Conservation (phyloP, 768 basidiomycete genomes). For the Cystobasidium tubakii region DNA sequence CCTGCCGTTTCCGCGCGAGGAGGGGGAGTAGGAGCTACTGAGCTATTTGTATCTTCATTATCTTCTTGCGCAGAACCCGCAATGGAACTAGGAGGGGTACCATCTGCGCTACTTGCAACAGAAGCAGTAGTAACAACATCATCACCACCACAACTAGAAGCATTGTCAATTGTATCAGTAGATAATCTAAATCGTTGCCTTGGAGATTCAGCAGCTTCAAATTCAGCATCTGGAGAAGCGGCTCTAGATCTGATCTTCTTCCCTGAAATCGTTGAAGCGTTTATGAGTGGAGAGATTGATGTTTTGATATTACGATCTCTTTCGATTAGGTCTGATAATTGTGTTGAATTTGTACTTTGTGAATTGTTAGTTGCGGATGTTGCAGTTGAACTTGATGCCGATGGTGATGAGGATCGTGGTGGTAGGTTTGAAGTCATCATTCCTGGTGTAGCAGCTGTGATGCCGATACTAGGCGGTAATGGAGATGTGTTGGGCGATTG, state of each 20-base stretch:
- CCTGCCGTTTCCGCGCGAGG: neutral
- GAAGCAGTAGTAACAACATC: neutral
- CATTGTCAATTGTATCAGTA: slow-evolving; percentile 3
- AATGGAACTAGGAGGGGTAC: slow-evolving; percentile 6
- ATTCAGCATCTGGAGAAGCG: slow-evolving; percentile 19
- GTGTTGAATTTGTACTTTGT: slow-evolving; percentile 10
- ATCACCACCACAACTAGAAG: slow-evolving; percentile 21
- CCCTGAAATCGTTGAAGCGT: neutral
- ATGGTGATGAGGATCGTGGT: slow-evolving; percentile 27
- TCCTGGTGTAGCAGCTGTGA: slow-evolving; percentile 19
- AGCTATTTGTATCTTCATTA: neutral
- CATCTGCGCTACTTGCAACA: neutral
- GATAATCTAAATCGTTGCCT: slow-evolving; percentile 27
- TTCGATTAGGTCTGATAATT: slow-evolving; percentile 18
- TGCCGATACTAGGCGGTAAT: slow-evolving; percentile 4
- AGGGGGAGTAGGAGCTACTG: neutral
- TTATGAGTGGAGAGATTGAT: neutral
- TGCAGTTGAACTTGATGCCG: slow-evolving; percentile 32
- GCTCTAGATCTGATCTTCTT: slow-evolving; percentile 22
- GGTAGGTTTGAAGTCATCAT: neutral
- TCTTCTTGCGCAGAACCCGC: neutral
- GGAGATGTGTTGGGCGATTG: neutral
- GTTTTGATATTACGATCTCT: slow-evolving; percentile 14
- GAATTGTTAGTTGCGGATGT: slow-evolving; percentile 23
- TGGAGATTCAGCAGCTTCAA: slow-evolving; percentile 23